phyloP scores from a whole-genome alignment of 441 rosid species.

The Populus hybrid region DNA sequence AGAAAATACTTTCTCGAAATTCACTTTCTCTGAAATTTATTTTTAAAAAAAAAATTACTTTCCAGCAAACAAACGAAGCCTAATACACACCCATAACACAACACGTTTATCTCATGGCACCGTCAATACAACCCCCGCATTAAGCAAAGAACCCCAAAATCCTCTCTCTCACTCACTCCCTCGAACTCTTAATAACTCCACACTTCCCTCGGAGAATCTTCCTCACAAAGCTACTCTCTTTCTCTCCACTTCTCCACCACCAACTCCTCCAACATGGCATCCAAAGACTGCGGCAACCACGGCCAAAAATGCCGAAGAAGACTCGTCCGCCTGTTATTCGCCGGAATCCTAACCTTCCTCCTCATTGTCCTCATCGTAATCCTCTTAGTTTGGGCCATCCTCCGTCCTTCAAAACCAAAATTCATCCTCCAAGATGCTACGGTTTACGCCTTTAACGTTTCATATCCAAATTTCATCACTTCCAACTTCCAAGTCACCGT shows the following conservation, averaged over 20 bases:
- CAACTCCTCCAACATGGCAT: not conserved
- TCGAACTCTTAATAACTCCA: not conserved
- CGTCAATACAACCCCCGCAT: not conserved
- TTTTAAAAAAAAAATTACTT: no score
- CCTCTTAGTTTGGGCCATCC: slow-evolving; percentile 71
- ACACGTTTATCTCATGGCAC: not conserved
- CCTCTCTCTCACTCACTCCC: not conserved
- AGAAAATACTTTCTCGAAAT: no score
- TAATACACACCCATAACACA: not conserved
- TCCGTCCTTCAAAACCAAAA: slow-evolving; percentile 67
- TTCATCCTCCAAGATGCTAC: slow-evolving; percentile 94
- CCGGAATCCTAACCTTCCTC: slow-evolving; percentile 43
- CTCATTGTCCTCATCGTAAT: slow-evolving; percentile 45
- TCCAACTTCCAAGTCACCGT: slow-evolving; percentile 75
- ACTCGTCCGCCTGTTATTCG: slow-evolving; percentile 28
- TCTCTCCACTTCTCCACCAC: not conserved
- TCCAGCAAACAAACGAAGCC: no score
- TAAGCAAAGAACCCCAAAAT: not conserved
- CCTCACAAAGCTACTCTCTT: not conserved
- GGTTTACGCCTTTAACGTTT: slow-evolving; percentile 69
- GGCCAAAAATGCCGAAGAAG: slow-evolving; percentile 2
- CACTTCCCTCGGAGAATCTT: not conserved
- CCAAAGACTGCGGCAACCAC: slow-evolving; percentile 50
- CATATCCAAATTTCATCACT: slow-evolving; percentile 64
- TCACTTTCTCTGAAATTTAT: no score